Conservation (phyloP, 1,284 basidiomycete species). For the Gymnopus androsaceus region DNA sequence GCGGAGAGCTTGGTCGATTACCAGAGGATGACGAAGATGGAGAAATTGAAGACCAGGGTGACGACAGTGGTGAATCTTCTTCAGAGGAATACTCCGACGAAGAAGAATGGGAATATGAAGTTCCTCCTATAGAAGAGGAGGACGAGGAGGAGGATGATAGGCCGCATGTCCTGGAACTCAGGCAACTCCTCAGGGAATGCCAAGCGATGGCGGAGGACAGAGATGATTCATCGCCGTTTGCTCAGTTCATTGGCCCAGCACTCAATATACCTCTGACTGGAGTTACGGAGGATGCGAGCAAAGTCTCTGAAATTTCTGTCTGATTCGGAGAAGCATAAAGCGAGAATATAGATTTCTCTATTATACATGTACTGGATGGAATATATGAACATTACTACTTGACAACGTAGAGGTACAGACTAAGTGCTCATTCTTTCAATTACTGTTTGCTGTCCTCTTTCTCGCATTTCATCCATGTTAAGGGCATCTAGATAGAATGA, state of each 20-base stretch:
- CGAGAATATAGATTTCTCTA: too few relatives aligned
- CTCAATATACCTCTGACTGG: background rate
- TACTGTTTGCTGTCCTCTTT: too few relatives aligned
- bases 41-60: constrained; percentile 28
- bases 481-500: too few relatives aligned
- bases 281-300: too few relatives aligned
- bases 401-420: too few relatives aligned
- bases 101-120: constrained; percentile 24
- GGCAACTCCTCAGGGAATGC: constrained; percentile 52
- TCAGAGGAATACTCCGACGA: constrained; percentile 17
- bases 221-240: constrained; percentile 30
- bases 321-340: too few relatives aligned
- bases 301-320: too few relatives aligned
- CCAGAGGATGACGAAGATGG: constrained; percentile 46
- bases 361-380: too few relatives aligned
- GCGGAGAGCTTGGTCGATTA: constrained; percentile 55
- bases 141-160: constrained; percentile 28
- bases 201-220: constrained; percentile 45
- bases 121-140: constrained; percentile 23
- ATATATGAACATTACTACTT: too few relatives aligned
- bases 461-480: too few relatives aligned
- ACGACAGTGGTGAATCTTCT: constrained; percentile 13
- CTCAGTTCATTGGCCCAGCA: constrained; percentile 3
- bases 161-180: constrained; percentile 37
- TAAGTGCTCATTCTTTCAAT: too few relatives aligned